Evolutionary conservation across 257 asterid species (phyloP), one percentile per base, ranked within the genome.

Genomic region (Verbascum thapsus): DNA sequence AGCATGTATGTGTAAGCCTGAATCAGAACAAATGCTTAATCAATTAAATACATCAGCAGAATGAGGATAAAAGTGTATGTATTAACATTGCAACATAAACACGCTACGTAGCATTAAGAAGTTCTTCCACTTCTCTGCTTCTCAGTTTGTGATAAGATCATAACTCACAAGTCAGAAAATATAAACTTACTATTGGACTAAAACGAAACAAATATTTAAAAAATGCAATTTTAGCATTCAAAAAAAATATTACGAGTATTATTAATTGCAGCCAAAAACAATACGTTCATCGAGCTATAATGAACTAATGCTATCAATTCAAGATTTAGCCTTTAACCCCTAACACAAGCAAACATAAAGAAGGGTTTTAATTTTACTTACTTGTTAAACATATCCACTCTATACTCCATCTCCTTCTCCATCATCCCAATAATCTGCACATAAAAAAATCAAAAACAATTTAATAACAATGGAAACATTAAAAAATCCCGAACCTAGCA

Each of bases 331-430:
- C 70, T 11, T 5, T 41, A 58, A 13, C 64, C 64, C 40, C 32
- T 69, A 51, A 61, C 20, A n/a, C 15, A 69, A n/a, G n/a, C 58
- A 64, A 71, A 64, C 62, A 64, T 30, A 54, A 35, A 39, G 56
- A 45, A 40, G 34, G 47, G 10, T 50, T 26, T 1, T 1, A 1
- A 26, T 1, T 2, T 26, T 41, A 67, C 89, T 50, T 69, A 87
- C 95, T 82, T 84, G 88, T 80, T 87, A 69, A 87, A 87, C 81
- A 64, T 67, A 22, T 88, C 96, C 53, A 83, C 94, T 54, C 88
- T 77, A 26, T 88, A 85, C 50, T 85, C 96, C 96, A 85, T 88
- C 74, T 88, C 94, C 71, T 81, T 85, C 81, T 83, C 96, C 47
- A 85, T 87, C 79, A 78, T 78, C 13, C 79, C 80, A 67, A 81